Evolutionary conservation across 2,329 filamentous ascomycete species (phyloP).

Genomic region (Colletotrichum spaethianum): DNA sequence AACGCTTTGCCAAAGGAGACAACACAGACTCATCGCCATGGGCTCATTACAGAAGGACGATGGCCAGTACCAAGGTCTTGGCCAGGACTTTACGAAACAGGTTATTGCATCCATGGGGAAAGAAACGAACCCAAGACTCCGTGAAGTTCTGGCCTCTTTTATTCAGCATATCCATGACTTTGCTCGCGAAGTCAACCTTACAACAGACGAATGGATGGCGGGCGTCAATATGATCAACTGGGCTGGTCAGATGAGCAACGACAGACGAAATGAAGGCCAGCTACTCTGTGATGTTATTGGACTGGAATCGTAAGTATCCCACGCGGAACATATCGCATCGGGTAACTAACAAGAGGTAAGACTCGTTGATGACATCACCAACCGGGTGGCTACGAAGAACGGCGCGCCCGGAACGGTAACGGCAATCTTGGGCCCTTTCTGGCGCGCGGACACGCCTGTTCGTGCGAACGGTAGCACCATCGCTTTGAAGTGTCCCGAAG

Average conservation of each 20-base stretch:
- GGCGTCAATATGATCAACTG: conserved; percentile 73
- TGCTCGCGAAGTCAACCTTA: conserved; percentile 83
- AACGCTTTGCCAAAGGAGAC: neutral
- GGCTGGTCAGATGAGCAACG: conserved; percentile 78
- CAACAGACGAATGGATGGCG: conserved; percentile 83
- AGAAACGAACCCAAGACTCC: conserved; percentile 76
- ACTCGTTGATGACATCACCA: conserved; percentile 86
- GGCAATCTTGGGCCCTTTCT: conserved; percentile 89
- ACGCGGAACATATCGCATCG: neutral
- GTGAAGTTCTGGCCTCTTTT: conserved; percentile 76
- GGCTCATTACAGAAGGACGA: conserved; percentile 36
- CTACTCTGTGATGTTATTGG: conserved; percentile 81
- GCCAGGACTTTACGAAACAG: conserved; percentile 75
- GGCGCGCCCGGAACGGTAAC: conserved; percentile 74
- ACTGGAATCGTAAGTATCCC: conserved; percentile 71
- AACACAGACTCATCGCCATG: conserved; percentile 14
- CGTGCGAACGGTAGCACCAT: conserved; percentile 80
- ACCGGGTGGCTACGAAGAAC: conserved; percentile 67
- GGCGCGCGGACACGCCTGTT: conserved; percentile 79
- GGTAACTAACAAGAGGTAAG: conserved; percentile 45
- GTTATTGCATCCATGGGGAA: conserved; percentile 84
- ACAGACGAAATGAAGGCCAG: conserved; percentile 81
- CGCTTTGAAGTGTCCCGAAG: conserved; percentile 64
- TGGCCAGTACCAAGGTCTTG: conserved; percentile 44
- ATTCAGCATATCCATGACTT: conserved; percentile 87